These are phyloP conservation scores for Candida mesenterica DNA, from an alignment of 1,139 yeast genomes.

Conservation along the genomic window DNA sequence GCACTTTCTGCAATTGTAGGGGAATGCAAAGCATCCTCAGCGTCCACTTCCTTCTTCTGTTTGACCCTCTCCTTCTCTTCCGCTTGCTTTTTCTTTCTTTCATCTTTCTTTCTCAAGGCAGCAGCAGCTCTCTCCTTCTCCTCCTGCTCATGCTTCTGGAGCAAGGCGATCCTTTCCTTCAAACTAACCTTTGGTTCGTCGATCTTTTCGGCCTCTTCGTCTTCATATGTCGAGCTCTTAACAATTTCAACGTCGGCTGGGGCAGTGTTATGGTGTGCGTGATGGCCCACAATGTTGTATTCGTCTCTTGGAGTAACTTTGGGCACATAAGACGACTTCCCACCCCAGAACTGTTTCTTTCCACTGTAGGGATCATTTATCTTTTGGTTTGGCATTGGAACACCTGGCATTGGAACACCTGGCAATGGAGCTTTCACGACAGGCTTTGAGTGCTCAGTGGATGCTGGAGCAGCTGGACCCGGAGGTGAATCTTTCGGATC, in stretches of 20 bases:
- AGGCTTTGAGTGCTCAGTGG: not conserved
- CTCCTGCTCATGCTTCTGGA: constrained; percentile 79
- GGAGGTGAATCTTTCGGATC: not conserved
- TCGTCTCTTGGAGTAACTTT: constrained; percentile 44
- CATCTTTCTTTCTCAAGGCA: constrained; percentile 54
- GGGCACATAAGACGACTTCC: constrained; percentile 47
- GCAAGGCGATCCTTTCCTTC: constrained; percentile 79
- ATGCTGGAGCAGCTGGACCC: too few relatives aligned
- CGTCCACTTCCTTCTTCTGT: constrained; percentile 7
- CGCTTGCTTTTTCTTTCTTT: constrained; percentile 46
- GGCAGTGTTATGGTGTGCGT: constrained; percentile 26
- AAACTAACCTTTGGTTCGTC: constrained; percentile 74
- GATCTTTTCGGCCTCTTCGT: constrained; percentile 34
- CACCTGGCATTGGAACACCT: constrained; percentile 24
- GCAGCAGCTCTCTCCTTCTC: constrained; percentile 77
- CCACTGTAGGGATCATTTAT: constrained; percentile 42
- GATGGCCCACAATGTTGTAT: constrained; percentile 29
- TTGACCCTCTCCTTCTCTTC: constrained; percentile 23
- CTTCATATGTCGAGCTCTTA: constrained; percentile 19
- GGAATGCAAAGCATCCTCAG: not conserved
- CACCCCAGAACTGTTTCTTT: constrained; percentile 44
- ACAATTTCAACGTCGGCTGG: constrained; percentile 25
- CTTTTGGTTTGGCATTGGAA: constrained; percentile 27
- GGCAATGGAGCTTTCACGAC: constrained; percentile 14
- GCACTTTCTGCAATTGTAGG: not conserved